A percentile compares a stretch with the other conserved stretches of the same genome.
Evolutionary conservation across 2,329 filamentous ascomycete genomes (phyloP).

Genomic region (Aspergillus sp.): DNA sequence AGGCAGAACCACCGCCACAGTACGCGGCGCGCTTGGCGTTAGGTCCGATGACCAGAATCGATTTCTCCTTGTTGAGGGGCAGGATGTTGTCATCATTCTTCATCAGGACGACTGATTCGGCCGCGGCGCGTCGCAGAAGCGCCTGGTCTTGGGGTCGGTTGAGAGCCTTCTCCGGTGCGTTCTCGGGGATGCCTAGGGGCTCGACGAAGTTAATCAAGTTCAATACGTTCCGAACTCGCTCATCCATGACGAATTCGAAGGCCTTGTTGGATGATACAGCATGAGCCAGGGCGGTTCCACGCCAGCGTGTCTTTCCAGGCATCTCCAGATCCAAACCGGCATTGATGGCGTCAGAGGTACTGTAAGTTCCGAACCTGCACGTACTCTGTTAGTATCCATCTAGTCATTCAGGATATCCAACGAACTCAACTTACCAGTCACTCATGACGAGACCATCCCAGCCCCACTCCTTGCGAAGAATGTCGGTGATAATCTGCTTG

Average conservation of each 20-base stretch:
- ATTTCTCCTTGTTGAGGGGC: slow-evolving; percentile 52
- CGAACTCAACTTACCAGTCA: slow-evolving; percentile 38
- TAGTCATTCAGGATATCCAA: neutral
- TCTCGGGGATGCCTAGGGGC: slow-evolving; percentile 55
- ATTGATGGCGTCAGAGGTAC: slow-evolving; percentile 44
- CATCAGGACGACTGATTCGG: slow-evolving; percentile 69
- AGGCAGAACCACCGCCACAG: slow-evolving; percentile 66
- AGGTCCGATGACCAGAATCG: slow-evolving; percentile 55
- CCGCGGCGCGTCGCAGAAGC: slow-evolving; percentile 64
- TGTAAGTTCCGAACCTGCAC: slow-evolving; percentile 47
- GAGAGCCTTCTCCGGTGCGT: slow-evolving; percentile 53
- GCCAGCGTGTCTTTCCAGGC: slow-evolving; percentile 47
- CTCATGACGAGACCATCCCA: slow-evolving; percentile 49
- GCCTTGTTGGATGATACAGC: slow-evolving; percentile 58
- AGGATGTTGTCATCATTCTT: slow-evolving; percentile 68
- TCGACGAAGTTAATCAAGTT: slow-evolving; percentile 60
- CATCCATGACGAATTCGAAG: slow-evolving; percentile 54
- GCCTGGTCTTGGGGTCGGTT: slow-evolving; percentile 63
- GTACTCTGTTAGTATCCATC: neutral
- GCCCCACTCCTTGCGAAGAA: slow-evolving; percentile 48
- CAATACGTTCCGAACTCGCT: slow-evolving; percentile 58
- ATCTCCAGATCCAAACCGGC: slow-evolving; percentile 50
- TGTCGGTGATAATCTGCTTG: slow-evolving; percentile 40
- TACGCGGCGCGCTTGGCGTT: slow-evolving; percentile 50
- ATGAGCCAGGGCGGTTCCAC: slow-evolving; percentile 40